A percentile compares a stretch with the other conserved stretches of the same genome.
phyloP scores from a whole-genome alignment of 140 eudicot genomes.

The Cichorium intybus region DNA sequence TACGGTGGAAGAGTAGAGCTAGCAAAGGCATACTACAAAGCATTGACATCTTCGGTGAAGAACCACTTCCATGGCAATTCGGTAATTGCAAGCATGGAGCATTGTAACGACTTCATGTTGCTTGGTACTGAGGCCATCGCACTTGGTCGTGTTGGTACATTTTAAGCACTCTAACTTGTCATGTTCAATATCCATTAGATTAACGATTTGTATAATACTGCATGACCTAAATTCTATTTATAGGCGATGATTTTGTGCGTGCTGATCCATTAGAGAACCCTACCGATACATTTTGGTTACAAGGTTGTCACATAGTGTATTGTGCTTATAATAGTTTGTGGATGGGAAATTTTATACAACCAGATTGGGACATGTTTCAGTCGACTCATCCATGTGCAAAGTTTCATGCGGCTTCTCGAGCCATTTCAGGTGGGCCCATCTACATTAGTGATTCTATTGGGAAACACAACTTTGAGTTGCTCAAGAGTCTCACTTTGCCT shows the following conservation, averaged over 20 bases:
- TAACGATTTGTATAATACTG: neutral
- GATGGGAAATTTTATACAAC: constrained; percentile 97
- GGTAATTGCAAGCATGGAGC: constrained; percentile 97
- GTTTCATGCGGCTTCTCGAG: constrained; percentile 96
- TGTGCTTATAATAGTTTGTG: constrained; percentile 94
- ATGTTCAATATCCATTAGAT: too few species aligned
- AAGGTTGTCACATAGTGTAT: constrained; percentile 97
- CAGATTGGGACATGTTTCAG: constrained; percentile 99
- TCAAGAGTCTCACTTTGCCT: constrained; percentile 65
- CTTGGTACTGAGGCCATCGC: constrained; percentile 93
- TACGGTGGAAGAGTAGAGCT: constrained; percentile 92
- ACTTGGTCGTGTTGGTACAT: constrained; percentile 91
- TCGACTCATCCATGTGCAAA: constrained; percentile 92
- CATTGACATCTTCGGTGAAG: constrained; percentile 63
- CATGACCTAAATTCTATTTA: neutral
- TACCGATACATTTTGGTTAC: constrained; percentile 90
- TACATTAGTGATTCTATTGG: constrained; percentile 87
- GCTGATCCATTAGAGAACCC: constrained; percentile 91
- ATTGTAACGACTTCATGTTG: constrained; percentile 94
- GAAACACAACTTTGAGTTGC: constrained; percentile 69
- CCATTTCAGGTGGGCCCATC: constrained; percentile 94
- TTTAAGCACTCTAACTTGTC: too few species aligned
- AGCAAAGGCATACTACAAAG: constrained; percentile 83
- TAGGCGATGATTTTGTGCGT: constrained; percentile 96
- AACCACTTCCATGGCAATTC: constrained; percentile 88